Base-by-base conservation (phyloP, 2,329 filamentous ascomycete species). In the Chaetomiaceae sp. region DNA sequence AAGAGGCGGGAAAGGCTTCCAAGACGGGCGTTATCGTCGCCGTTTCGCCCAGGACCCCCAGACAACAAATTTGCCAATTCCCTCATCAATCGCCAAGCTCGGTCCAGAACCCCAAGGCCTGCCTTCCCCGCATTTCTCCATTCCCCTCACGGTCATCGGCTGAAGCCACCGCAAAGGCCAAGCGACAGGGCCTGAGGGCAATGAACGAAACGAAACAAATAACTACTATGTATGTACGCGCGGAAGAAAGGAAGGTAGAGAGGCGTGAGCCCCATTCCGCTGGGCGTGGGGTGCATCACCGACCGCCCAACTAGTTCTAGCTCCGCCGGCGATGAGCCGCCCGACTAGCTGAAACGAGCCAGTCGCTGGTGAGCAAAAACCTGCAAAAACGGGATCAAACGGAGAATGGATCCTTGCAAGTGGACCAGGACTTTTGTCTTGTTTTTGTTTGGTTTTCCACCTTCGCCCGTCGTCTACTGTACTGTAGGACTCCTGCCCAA, bases 241-340 rank as follows among this genome's bases (percentile, higher is more conserved):
- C n/a, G 48, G 32, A 18, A 48, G 32, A 40, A 33, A 11, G 21
- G 10, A 37, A n/a, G 7, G 36, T 11, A 18, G 8, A 13, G 23
- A 4, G n/a, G 34, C 27, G 37, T 34, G 32, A 29, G 36, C 29
- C 40, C 25, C 29, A 11, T 29, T 23, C 21, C 16, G 36, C 18
- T 41, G 18, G 21, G 53, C 48, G 53, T 55, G 48, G 53, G 53
- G 53, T 52, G 40, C 33, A 49, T 37, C 48, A 40, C 41, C 41
- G 40, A 44, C 43, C 16, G 18, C 34, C 48, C 46, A 50, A 46
- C 34, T 41, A 5, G 51, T 46, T 25, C 40, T 53, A 49, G 45
- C 51, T 33, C 41, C 40, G 33, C 45, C 25, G 30, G 16, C 36
- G 23, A 30, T 23, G 23, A 18, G 27, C 33, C 10, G 13, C 4